Evolutionary conservation across 2,329 filamentous ascomycete genomes (phyloP), one percentile per base, ranked within the genome.

Genomic region (Epichloe hybrida): DNA sequence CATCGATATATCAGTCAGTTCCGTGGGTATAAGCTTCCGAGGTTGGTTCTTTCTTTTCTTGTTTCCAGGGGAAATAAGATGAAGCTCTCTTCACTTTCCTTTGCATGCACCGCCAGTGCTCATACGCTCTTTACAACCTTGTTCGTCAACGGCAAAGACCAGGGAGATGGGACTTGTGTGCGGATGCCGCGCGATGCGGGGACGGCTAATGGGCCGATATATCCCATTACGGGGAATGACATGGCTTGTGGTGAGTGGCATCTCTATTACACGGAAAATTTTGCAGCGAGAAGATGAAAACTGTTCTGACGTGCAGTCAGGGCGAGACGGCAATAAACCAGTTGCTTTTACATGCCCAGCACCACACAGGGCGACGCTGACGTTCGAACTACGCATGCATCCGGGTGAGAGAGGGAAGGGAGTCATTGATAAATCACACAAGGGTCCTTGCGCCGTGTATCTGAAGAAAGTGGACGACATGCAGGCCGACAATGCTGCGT

Each of bases 371-470:
- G 69, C 75, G 31, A 75, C 72, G 20, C 66, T 87, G 51, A 82
- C 79, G 13, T 84, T 88, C 59, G 74, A 84, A 61, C 87, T 80
- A 69, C 80, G 82, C 52, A 66, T 72, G 51, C 81, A 72, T 65
- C 73, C 83, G 44, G 72, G 82, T 61, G 75, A 72, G 43, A 65
- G 72, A 27, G 61, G 71, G 37, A 72, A 75, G 3, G 76, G 77
- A 21, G 67, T 72, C 52, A 75, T 88, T 52, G 83, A 83, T 61
- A 59, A 61, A 12, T 75, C 73, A 36, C 82, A 84, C 65, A 75
- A 79, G 62, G 85, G 85, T 0, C 83, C 85, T 46, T 86, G 84
- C 60, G 76, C 83, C 31, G 76, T 88, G 21, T 89, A 88, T 65
- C 71, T 87, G 68, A 88, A 88, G 70, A 78, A 79, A 59, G 76